These are phyloP conservation scores for Trypanosoma vivax DNA, from an alignment of 208 protist species.

Conservation along the genomic window DNA sequence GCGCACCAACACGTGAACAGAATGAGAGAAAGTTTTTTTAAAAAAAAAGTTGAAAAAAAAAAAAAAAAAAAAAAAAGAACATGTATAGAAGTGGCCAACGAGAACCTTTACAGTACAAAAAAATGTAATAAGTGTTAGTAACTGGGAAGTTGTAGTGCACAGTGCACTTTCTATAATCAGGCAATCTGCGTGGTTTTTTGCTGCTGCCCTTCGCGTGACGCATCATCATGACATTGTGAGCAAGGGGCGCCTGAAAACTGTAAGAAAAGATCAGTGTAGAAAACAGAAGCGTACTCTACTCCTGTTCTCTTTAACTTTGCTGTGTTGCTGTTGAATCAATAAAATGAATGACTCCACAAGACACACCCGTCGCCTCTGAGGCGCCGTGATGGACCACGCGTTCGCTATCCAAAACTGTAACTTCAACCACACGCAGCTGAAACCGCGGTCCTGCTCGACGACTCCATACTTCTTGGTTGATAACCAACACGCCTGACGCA, in stretches of 20 bases:
- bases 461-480: slow-evolving; percentile 81
- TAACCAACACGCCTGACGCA: slow-evolving; percentile 66
- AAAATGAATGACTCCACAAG: slow-evolving; percentile 70
- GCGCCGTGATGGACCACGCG: slow-evolving; percentile 47
- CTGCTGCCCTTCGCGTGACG: too few species aligned
- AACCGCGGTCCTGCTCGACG: slow-evolving; percentile 43
- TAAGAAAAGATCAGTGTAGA: too few species aligned
- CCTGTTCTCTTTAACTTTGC: too few species aligned
- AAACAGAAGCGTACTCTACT: too few species aligned
- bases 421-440: slow-evolving; percentile 74
- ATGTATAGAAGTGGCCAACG: slow-evolving; percentile 2
- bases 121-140: too few species aligned
- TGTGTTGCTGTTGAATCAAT: slow-evolving; percentile 21
- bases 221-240: too few species aligned
- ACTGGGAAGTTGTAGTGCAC: too few species aligned
- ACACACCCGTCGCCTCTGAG: slow-evolving; percentile 42
- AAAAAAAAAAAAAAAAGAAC: slow-evolving; percentile 1
- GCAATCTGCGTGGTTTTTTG: too few species aligned
- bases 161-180: too few species aligned
- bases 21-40: slow-evolving; percentile 3
- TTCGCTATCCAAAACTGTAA: slow-evolving; percentile 62
- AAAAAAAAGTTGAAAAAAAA: slow-evolving; percentile 15
- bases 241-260: too few species aligned
- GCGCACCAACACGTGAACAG: background rate
- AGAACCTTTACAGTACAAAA: too few species aligned